Conservation (phyloP, 2,329 filamentous ascomycete genomes). For the Chaetomium globosum region DNA sequence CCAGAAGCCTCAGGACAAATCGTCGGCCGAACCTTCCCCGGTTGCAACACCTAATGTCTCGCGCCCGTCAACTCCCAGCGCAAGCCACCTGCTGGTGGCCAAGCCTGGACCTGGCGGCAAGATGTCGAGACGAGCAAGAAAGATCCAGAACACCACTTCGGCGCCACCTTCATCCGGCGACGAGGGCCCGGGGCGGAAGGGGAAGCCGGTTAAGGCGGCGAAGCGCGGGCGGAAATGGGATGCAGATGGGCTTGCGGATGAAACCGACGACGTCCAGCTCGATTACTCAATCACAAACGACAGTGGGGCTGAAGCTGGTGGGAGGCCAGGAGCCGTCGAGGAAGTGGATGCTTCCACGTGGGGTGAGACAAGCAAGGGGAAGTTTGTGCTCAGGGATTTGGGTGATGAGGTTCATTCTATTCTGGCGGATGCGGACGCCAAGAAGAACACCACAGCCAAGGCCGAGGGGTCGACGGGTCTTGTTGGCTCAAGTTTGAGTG, state of each 20-base stretch:
- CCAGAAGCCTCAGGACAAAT: constrained; percentile 44
- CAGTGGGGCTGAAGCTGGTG: constrained; percentile 54
- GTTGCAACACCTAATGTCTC: constrained; percentile 73
- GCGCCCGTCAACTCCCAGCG: constrained; percentile 73
- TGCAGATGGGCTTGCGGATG: constrained; percentile 82
- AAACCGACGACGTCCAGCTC: constrained; percentile 75
- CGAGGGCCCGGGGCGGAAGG: constrained; percentile 65
- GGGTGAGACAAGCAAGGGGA: constrained; percentile 86
- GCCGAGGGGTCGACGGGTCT: constrained; percentile 63
- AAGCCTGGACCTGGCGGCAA: constrained; percentile 76
- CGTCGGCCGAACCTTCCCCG: constrained; percentile 70
- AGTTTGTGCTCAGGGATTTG: constrained; percentile 91
- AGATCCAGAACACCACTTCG: constrained; percentile 66
- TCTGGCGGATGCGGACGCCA: constrained; percentile 74
- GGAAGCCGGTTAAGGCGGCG: constrained; percentile 59
- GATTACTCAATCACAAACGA: constrained; percentile 80
- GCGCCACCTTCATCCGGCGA: constrained; percentile 79
- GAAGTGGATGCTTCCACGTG: constrained; percentile 77
- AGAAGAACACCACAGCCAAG: constrained; percentile 51
- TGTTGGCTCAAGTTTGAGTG: constrained; percentile 76
- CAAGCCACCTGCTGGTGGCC: constrained; percentile 68
- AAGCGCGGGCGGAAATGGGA: constrained; percentile 95
- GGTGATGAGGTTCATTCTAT: constrained; percentile 93
- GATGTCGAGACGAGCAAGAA: constrained; percentile 78
- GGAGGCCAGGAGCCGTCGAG: constrained; percentile 65